A percentile compares a stretch with the other conserved stretches of the same genome.
Conservation (phyloP, 78 protist genomes). For the Dictyostelium citrinum region DNA sequence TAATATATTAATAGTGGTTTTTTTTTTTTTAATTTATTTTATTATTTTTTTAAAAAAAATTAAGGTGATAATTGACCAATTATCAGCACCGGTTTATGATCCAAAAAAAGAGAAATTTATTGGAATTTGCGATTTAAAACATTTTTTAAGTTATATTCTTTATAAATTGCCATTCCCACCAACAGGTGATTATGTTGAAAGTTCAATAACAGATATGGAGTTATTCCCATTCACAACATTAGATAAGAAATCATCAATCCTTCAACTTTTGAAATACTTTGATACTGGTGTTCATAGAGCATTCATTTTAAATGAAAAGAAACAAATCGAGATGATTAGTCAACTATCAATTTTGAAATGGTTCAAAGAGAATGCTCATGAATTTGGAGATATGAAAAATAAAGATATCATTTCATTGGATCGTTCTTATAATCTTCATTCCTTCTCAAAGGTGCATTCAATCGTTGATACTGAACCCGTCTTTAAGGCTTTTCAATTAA, state of each 20-base stretch:
- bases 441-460: constrained; percentile 43
- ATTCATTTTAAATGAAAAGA: constrained; percentile 55
- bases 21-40: background rate
- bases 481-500: constrained; percentile 25
- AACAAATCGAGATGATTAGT: constrained; percentile 55
- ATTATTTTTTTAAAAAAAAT: background rate
- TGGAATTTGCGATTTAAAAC: constrained; percentile 50
- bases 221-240: constrained; percentile 26
- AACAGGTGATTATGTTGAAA: background rate
- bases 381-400: constrained; percentile 4
- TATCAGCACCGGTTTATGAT: constrained; percentile 68
- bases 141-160: constrained; percentile 44
- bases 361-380: constrained; percentile 24
- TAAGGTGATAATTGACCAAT: background rate
- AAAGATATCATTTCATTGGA: background rate
- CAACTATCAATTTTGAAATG: constrained; percentile 36
- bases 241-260: constrained; percentile 22
- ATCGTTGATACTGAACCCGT: constrained; percentile 21
- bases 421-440: background rate
- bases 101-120: background rate
- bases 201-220: background rate
- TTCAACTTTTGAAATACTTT: constrained; percentile 43
- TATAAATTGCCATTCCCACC: constrained; percentile 69
- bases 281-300: constrained; percentile 71
- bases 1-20: background rate